These are phyloP conservation scores for Ustilago shanxiensis DNA, from an alignment of 1,284 basidiomycete species.

Conservation along the genomic window DNA sequence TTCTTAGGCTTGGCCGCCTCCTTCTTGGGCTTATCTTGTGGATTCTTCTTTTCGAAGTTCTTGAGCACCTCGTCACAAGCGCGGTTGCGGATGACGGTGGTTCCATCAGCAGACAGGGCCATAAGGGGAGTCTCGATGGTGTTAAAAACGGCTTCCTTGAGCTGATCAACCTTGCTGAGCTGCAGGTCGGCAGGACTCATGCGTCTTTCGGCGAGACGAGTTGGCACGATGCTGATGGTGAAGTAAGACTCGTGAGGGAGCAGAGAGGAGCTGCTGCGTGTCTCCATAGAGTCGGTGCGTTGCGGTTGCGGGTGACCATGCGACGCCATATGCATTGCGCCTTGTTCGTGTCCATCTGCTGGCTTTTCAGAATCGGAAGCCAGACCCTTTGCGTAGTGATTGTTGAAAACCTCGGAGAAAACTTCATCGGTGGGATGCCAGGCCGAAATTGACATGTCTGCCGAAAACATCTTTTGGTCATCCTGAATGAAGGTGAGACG, in stretches of 20 bases:
- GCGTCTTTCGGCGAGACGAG: slow-evolving; percentile 46
- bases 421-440: slow-evolving; percentile 65
- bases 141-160: slow-evolving; percentile 57
- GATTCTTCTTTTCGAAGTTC: slow-evolving; percentile 49
- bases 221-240: slow-evolving; percentile 56
- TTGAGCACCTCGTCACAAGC: slow-evolving; percentile 60
- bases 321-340: background rate
- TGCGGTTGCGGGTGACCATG: background rate
- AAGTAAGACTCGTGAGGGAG: slow-evolving; percentile 61
- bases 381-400: slow-evolving; percentile 28
- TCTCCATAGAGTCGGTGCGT: slow-evolving; percentile 27
- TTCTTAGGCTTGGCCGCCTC: slow-evolving; percentile 24
- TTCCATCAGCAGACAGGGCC: slow-evolving; percentile 59
- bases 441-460: slow-evolving; percentile 61
- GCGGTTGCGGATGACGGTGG: slow-evolving; percentile 57
- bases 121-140: slow-evolving; percentile 57
- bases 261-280: slow-evolving; percentile 17
- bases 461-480: slow-evolving; percentile 44
- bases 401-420: slow-evolving; percentile 56
- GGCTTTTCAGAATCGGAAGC: slow-evolving; percentile 24
- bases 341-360: background rate
- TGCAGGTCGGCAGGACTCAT: slow-evolving; percentile 49
- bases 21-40: slow-evolving; percentile 42
- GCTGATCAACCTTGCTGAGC: slow-evolving; percentile 45
- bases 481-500: slow-evolving; percentile 58